phyloP scores from a whole-genome alignment of 768 basidiomycete species.

The Suillus luteus region DNA sequence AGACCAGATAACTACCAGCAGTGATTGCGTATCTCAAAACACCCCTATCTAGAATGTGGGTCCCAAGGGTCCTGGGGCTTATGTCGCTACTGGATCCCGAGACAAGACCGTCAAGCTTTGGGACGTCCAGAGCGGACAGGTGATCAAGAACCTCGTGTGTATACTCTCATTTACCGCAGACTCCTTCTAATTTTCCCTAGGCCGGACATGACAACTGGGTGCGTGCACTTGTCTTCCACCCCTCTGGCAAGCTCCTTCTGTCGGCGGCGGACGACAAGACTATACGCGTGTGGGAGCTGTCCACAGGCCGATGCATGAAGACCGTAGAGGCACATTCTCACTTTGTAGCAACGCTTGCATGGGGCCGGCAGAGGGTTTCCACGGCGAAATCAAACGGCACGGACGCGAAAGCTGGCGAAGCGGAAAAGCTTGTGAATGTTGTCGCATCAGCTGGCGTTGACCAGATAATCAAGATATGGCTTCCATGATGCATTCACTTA shows the following conservation, averaged over 20 bases:
- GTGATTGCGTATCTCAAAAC: not conserved
- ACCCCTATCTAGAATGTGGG: constrained; percentile 47
- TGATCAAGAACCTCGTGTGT: constrained; percentile 72
- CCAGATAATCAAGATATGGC: constrained; percentile 66
- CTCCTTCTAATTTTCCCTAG: constrained; percentile 35
- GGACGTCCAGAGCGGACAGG: constrained; percentile 83
- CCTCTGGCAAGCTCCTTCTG: constrained; percentile 85
- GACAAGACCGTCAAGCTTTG: constrained; percentile 93
- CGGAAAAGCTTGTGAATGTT: constrained; percentile 67
- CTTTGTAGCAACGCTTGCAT: constrained; percentile 79
- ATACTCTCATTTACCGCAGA: constrained; percentile 5
- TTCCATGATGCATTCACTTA: constrained; percentile 43
- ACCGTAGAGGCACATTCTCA: constrained; percentile 86
- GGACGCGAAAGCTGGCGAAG: constrained; percentile 33
- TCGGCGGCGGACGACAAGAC: constrained; percentile 93
- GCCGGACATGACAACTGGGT: constrained; percentile 91
- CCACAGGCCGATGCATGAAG: constrained; percentile 82
- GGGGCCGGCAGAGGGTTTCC: constrained; percentile 64
- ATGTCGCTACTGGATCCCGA: constrained; percentile 80
- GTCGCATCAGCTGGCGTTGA: constrained; percentile 71
- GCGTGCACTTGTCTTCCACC: constrained; percentile 85
- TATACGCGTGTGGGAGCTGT: constrained; percentile 86
- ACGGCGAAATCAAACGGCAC: constrained; percentile 42
- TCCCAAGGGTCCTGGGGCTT: constrained; percentile 53
- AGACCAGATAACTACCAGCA: constrained; percentile 23